Base-by-base conservation (phyloP, 345 rosid species). In the Luvunga scandens region DNA sequence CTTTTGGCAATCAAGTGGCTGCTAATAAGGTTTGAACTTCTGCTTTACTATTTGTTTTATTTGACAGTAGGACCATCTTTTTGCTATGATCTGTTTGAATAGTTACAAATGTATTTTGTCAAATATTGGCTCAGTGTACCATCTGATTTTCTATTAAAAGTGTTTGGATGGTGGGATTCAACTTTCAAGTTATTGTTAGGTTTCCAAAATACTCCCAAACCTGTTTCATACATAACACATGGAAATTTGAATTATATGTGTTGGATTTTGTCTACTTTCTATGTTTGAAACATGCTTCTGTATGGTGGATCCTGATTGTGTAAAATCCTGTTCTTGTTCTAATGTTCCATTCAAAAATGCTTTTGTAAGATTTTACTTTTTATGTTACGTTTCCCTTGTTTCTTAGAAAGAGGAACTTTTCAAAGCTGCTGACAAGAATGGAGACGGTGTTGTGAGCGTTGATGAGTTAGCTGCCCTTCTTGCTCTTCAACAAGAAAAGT, bases 391-490 rank as follows among this genome's bases (percentile, higher is more conserved):
- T 76, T 79, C 72, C 80, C 71, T 75, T 83, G 71, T 77, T 86
- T 69, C 27, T 84, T 12, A 95, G 98, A 95, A 91, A 91, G 91
- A 92, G 85, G 96, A 92, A 85, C 89, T 95, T 77, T 95, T 95
- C 80, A 90, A 87, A 87, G 92, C 92, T 12, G 98, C 98, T 79
- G 99, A 95, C 88, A 76, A 77, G 81, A 92, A 95, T 83, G 92
- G 92, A 82, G 99, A 93, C 75, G 96, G 89, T 79, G 89, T 83
- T 85, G 99, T 95, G 82, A 88, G 93, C 87, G 78, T 93, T 82
- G 99, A 95, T 85, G 99, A 95, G 89, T 82, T 95, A 86, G 98
- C 99, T 84, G 87, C 79, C 66, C 94, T 95, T 75, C 98, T 95
- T 76, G 93, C 95, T 59, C 42, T 84, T 84, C 97, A 95, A 82